Percentiles rank a stretch among this genome's conserved stretches.
Conservation (phyloP, 441 rosid genomes). For the Cnidoscolus chayamansa region DNA sequence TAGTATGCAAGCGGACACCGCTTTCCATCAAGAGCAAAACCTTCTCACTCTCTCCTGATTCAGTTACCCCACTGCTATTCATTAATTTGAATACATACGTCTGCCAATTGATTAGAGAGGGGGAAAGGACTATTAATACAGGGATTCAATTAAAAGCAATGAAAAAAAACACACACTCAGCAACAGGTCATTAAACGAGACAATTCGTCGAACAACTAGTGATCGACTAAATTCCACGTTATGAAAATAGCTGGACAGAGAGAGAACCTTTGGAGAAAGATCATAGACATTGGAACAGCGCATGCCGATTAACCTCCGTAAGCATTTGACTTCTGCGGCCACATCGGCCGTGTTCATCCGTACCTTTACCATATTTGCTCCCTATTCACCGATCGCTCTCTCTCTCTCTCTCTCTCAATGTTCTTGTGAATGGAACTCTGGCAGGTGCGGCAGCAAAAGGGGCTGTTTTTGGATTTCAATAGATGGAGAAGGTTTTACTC, state of each 20-base stretch:
- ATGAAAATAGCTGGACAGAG: background rate
- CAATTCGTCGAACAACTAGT: background rate
- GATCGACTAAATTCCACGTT: background rate
- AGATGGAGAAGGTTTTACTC: no score
- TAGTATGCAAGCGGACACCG: slow-evolving; percentile 87
- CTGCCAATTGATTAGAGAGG: slow-evolving; percentile 28
- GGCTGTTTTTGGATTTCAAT: background rate
- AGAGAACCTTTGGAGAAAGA: slow-evolving; percentile 75
- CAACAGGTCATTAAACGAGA: background rate
- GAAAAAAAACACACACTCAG: background rate
- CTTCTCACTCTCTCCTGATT: slow-evolving; percentile 96
- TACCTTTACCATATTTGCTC: slow-evolving; percentile 29
- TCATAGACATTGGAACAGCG: slow-evolving; percentile 97
- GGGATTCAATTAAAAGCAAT: background rate
- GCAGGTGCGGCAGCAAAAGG: background rate
- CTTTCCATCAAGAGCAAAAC: slow-evolving; percentile 89
- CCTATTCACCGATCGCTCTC: background rate
- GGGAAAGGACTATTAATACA: background rate
- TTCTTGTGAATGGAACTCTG: no score
- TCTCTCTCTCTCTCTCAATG: background rate
- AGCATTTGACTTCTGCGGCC: slow-evolving; percentile 95
- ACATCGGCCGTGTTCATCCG: slow-evolving; percentile 73
- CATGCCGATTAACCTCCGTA: slow-evolving; percentile 86
- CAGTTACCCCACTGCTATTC: slow-evolving; percentile 92
- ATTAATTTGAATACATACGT: slow-evolving; percentile 92